Base-by-base conservation (phyloP, 345 rosid genomes). In the Hibiscus syriacus region DNA sequence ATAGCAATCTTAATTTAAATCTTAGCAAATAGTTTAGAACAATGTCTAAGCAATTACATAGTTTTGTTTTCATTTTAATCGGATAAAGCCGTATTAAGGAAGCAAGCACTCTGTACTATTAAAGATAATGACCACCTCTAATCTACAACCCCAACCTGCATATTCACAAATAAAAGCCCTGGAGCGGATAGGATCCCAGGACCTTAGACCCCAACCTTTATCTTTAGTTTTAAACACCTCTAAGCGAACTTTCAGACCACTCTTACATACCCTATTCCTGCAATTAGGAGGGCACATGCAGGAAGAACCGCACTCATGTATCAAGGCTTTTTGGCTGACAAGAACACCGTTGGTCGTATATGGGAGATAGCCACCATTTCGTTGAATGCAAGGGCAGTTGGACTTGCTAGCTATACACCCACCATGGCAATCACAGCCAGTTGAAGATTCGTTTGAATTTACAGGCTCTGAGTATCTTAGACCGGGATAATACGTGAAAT, bases 91-190 rank as follows among this genome's bases (percentile, higher is more conserved):
- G n/a, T n/a, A n/a, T n/a, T n/a, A 13, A 14, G n/a, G 8, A 13
- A 25, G 32, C 59, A 25, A 55, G n/a, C 29, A 53, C 19, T 26
- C 5, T 25, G 17, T 11, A 25, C 32, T 25, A 54, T 6, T 12
- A 4, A 12, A 11, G 34, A 54, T 29, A n/a, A 56, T 56, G 38
- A 5, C 22, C 20, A 29, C 39, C 14, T 16, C 22, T 0, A 25
- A 55, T 56, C 61, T 29, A 30, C 38, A 56, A 56, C 54, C 79
- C 84, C 22, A n/a, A n/a, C 88, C 88, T 3, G 79, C 78, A 72
- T 79, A 85, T 68, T 85, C 88, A 55, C 90, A 85, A 20, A 87
- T 73, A 70, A 79, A 87, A 65, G 84, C 74, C 13, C 92, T 88
- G 11, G 70, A 54, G 0, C 84, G 83, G 52, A 87, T 82, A n/a